A percentile compares a stretch with the other conserved stretches of the same genome.
Evolutionary conservation across 192 early-diverging fungal genomes (phyloP).

Genomic region (Coemansia sp.): DNA sequence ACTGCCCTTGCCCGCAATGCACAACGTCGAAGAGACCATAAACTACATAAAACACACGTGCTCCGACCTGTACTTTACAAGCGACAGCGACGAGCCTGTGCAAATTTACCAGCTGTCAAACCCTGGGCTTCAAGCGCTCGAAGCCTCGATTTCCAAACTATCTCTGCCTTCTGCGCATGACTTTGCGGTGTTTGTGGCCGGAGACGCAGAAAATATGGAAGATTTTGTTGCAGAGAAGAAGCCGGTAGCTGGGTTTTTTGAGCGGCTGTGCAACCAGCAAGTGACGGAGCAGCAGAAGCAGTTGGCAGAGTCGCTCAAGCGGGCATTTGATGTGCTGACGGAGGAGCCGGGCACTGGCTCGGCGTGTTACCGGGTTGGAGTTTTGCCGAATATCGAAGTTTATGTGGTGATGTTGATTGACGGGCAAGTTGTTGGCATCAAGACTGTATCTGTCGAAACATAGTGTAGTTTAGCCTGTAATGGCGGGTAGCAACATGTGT

Average conservation of each 20-base stretch:
- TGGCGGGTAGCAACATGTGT: not conserved
- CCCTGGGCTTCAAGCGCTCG: constrained; percentile 27
- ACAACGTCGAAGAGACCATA: constrained; percentile 27
- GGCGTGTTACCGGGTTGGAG: constrained; percentile 46
- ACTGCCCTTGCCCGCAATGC: constrained; percentile 20
- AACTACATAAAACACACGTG: constrained; percentile 44
- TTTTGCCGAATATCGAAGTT: constrained; percentile 45
- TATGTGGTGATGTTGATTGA: constrained; percentile 55
- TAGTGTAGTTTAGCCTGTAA: constrained; percentile 3
- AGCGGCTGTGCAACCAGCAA: constrained; percentile 36
- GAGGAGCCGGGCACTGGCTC: constrained; percentile 19
- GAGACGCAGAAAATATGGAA: constrained; percentile 19
- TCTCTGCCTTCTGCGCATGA: constrained; percentile 29
- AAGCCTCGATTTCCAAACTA: constrained; percentile 38
- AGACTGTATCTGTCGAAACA: constrained; percentile 49
- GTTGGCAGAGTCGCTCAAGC: constrained; percentile 32
- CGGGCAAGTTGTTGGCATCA: constrained; percentile 48
- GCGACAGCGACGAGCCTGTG: constrained; percentile 55
- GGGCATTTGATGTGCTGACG: constrained; percentile 18
- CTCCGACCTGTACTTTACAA: constrained; percentile 48
- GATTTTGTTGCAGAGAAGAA: constrained; percentile 44
- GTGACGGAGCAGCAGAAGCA: constrained; percentile 32
- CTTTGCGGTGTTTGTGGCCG: constrained; percentile 48
- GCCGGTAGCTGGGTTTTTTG: constrained; percentile 27
- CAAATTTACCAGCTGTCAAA: constrained; percentile 44